Base-by-base conservation (phyloP, 257 asterid genomes). In the Nicotiana tomentosiformis region DNA sequence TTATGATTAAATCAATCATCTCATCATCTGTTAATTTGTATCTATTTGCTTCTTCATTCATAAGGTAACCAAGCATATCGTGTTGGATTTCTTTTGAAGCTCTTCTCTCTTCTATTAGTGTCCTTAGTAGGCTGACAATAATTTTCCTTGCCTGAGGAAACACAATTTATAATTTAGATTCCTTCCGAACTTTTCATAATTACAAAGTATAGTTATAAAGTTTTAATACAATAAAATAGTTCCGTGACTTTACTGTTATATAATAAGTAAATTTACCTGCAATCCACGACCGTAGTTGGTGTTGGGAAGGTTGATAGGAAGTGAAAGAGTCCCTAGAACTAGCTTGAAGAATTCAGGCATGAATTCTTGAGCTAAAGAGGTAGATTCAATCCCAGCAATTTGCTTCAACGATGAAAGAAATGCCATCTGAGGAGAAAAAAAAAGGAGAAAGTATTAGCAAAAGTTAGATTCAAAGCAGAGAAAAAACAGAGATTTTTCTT, bases 271-370 rank as follows among this genome's bases (percentile, higher is more conserved):
- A 26, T 78, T 87, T 90, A 95, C 99, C 97, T 94, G 99, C 86
- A 92, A 86, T 2, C 98, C 99, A 0, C 93, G 87, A 51, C 83
- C 90, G 58, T 96, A 96, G 77, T 94, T 94, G 66, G 99, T 96
- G 56, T 85, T 86, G 26, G 98, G 99, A 80, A 96, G 93, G 88
- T 93, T 96, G 79, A 96, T 92, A 5, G 99, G 99, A 55, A 96
- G 89, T 7, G 99, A 96, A 60, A 96, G 97, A 58, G 98, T 94
- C 78, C 99, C 99, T 7, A 96, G n/a, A 10, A 94, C 98, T 6
- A 96, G 87, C 84, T 92, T 96, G 64, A 93, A 96, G 89, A 96
- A 96, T 76, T 93, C 98, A 18, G 97, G 95, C 97, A 93, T 92
- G 88, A 96, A 96, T 51, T 85, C 87, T 84, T 88, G 85, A 35